Evolutionary conservation across 371 early-diverging fungal species (phyloP).

Genomic region (Lichtheimia corymbifera): DNA sequence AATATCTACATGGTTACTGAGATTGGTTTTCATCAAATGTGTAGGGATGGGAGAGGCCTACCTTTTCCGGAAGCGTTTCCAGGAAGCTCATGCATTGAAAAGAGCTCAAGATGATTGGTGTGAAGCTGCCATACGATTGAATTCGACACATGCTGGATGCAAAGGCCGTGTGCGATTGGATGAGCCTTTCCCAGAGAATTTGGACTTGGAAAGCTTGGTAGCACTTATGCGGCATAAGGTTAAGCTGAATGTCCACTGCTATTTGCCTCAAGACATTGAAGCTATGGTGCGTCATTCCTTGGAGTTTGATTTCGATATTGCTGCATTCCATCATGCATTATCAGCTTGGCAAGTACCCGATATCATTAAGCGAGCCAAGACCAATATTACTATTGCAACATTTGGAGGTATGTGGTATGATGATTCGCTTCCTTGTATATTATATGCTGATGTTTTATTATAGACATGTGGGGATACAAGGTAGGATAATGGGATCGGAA

Average conservation of each 20-base stretch:
- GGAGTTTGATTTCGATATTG: slow-evolving; percentile 75
- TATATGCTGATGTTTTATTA: not conserved
- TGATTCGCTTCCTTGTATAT: not conserved
- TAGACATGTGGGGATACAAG: slow-evolving; percentile 1
- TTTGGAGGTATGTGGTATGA: not conserved
- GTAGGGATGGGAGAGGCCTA: slow-evolving; percentile 75
- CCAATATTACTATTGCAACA: slow-evolving; percentile 59
- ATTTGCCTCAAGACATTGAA: slow-evolving; percentile 69
- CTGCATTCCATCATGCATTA: slow-evolving; percentile 82
- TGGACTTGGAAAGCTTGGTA: slow-evolving; percentile 60
- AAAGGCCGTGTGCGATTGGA: slow-evolving; percentile 23
- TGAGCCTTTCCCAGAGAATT: slow-evolving; percentile 63
- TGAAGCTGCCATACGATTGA: slow-evolving; percentile 39
- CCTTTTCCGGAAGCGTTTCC: slow-evolving; percentile 64
- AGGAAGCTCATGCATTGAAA: slow-evolving; percentile 54
- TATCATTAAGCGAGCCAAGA: slow-evolving; percentile 60
- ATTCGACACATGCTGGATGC: not conserved
- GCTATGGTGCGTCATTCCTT: slow-evolving; percentile 73
- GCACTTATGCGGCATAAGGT: slow-evolving; percentile 74
- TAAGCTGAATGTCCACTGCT: slow-evolving; percentile 74
- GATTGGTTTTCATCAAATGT: slow-evolving; percentile 16
- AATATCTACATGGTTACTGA: not conserved
- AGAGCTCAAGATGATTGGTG: slow-evolving; percentile 81
- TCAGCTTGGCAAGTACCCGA: slow-evolving; percentile 75
- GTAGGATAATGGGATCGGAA: not conserved